phyloP scores from a whole-genome alignment of 495 filamentous ascomycete genomes.

The Glonium stellatum region DNA sequence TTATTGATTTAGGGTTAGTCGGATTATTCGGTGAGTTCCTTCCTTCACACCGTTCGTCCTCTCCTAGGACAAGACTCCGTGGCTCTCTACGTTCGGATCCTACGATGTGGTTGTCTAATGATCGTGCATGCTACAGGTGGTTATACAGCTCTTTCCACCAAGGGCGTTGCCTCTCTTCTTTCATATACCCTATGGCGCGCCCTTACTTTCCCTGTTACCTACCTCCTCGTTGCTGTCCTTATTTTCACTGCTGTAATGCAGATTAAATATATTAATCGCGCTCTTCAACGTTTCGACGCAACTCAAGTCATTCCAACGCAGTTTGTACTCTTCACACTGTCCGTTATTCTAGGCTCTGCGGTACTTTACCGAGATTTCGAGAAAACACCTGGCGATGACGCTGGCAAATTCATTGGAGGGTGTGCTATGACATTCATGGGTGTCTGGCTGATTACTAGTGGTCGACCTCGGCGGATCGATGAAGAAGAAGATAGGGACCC shows the following conservation, averaged over 20 bases:
- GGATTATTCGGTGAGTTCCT: constrained; percentile 71
- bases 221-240: constrained; percentile 69
- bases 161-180: constrained; percentile 89
- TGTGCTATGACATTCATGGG: constrained; percentile 88
- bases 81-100: not conserved
- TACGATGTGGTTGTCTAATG: constrained; percentile 13
- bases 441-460: constrained; percentile 86
- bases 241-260: constrained; percentile 84
- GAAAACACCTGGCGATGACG: constrained; percentile 59
- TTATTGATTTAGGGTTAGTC: constrained; percentile 90
- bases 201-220: constrained; percentile 86
- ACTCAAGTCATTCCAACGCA: constrained; percentile 96
- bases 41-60: not conserved
- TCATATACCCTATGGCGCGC: constrained; percentile 80
- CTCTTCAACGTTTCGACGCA: constrained; percentile 88
- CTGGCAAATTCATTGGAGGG: constrained; percentile 78
- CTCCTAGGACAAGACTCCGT: not conserved
- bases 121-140: constrained; percentile 53
- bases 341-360: constrained; percentile 88
- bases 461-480: constrained; percentile 42
- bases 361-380: constrained; percentile 92
- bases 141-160: constrained; percentile 92
- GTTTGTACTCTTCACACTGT: constrained; percentile 93
- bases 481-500: constrained; percentile 48
- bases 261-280: constrained; percentile 91